Conservation (phyloP, 257 asterid genomes). For the Fraxinus pennsylvanica region DNA sequence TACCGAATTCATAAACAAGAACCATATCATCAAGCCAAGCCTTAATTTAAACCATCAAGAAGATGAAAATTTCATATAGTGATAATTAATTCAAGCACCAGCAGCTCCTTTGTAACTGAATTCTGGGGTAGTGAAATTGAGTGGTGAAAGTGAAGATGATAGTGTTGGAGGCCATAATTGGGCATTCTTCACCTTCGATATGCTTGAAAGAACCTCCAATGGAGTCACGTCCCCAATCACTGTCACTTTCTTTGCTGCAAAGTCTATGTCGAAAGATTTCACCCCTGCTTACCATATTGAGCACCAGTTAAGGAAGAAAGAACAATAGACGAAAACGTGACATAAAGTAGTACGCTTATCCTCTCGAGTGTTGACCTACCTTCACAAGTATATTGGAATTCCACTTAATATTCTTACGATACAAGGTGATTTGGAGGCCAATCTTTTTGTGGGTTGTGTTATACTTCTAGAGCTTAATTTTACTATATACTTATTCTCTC, state of each 20-base stretch:
- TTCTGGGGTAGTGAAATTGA: conserved; percentile 16
- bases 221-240: conserved; percentile 73
- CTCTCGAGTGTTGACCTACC: neutral
- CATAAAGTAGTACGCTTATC: neutral
- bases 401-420: neutral
- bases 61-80: neutral
- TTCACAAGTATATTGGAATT: too few relatives aligned
- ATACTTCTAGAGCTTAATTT: too few relatives aligned
- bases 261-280: conserved; percentile 76
- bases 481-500: too few relatives aligned
- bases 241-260: conserved; percentile 74
- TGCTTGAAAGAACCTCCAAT: conserved; percentile 65
- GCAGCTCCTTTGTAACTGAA: conserved; percentile 20
- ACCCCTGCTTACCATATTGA: conserved; percentile 60
- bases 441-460: too few relatives aligned
- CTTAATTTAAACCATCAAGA: neutral
- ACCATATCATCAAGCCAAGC: neutral
- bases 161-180: conserved; percentile 66
- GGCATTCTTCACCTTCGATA: conserved; percentile 84
- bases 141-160: conserved; percentile 28
- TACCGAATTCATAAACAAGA: neutral
- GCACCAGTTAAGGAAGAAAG: neutral
- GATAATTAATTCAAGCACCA: conserved; percentile 15
- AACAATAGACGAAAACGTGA: neutral
- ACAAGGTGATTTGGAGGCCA: neutral